Base-by-base conservation (phyloP, 257 asterid genomes). In the Paraleonurus japonicus region DNA sequence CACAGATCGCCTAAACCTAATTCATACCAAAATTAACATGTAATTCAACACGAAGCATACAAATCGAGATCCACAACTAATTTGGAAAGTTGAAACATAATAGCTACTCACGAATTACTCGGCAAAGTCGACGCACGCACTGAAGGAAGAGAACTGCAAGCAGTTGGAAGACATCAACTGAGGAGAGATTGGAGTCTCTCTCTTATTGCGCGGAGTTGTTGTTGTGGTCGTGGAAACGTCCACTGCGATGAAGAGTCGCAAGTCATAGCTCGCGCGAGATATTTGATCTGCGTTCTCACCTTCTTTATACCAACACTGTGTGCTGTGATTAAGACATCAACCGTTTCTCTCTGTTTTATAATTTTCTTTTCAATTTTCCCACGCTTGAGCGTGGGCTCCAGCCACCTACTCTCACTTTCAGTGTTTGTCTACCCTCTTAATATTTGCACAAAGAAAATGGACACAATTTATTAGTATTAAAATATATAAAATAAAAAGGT, bases 261-360 rank as follows among this genome's bases (percentile, higher is more conserved):
- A 72, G 78, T 75, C 80, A 78, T 80, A 70, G 77, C 74, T 70
- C 65, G 77, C 76, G 69, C 20, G 65, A 77, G 15, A 37, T 23
- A 15, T 65, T 23, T 23, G 68, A 20, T 28, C 22, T 43, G 80
- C 54, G 75, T 82, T 76, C 71, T 74, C 81, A 67, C 82, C 67
- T 64, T 72, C 39, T 47, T 41, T 61, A 27, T 43, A 61, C 12
- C 30, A 43, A 7, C 37, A 61, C 32, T 26, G 55, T 67, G 71
- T 64, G 69, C 33, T 30, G 67, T 67, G 23, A 61, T 60, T 43
- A 9, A 62, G 77, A 81, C 30, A 28, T 79, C 61, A 71, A 73
- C 84, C 15, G 27, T 16, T 51, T 1, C 27, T 37, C 3, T 16
- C 41, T 57, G 47, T 26, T 63, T 7, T 1, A 11, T 27, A 45